Conservation (phyloP, 192 early-diverging fungal species). For the Lobulomyces angularis region DNA sequence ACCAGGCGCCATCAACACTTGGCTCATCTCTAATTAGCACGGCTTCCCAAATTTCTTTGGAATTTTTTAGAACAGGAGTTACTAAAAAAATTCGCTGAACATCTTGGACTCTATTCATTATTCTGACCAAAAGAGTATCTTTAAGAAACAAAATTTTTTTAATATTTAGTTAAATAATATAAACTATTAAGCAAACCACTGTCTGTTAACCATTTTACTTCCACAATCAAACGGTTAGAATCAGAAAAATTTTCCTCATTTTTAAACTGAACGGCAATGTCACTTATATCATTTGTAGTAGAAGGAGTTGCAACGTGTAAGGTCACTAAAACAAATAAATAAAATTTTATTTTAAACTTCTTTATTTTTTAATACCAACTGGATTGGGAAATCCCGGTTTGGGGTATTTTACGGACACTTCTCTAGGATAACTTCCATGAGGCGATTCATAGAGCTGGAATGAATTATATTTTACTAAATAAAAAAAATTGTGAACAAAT, state of each 20-base stretch:
- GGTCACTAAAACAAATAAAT: too few relatives aligned
- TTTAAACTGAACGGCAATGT: constrained; percentile 22
- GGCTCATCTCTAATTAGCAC: constrained; percentile 56
- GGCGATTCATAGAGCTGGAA: too few relatives aligned
- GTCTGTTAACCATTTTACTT: constrained; percentile 67
- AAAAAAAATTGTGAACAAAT: too few relatives aligned
- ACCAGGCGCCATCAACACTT: constrained; percentile 33
- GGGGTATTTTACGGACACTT: constrained; percentile 73
- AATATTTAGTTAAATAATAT: too few relatives aligned
- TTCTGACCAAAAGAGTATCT: constrained; percentile 53
- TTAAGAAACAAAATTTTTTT: constrained; percentile 9
- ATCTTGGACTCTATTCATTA: constrained; percentile 87
- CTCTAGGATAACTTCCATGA: too few relatives aligned
- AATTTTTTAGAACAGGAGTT: constrained; percentile 16
- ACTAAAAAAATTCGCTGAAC: constrained; percentile 57
- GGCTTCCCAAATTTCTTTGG: constrained; percentile 44
- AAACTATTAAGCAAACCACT: too few relatives aligned
- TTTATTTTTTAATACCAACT: too few relatives aligned
- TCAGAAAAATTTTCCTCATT: constrained; percentile 38
- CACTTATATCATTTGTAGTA: constrained; percentile 2
- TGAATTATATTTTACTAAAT: too few relatives aligned
- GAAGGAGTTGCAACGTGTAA: constrained; percentile 53
- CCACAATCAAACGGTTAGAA: constrained; percentile 70
- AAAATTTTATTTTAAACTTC: too few relatives aligned
- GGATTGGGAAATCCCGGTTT: too few relatives aligned